Evolutionary conservation across 176 grass and related monocot genomes (phyloP), one percentile per base, ranked within the genome.

Genomic region (Urochloa ruziziensis): DNA sequence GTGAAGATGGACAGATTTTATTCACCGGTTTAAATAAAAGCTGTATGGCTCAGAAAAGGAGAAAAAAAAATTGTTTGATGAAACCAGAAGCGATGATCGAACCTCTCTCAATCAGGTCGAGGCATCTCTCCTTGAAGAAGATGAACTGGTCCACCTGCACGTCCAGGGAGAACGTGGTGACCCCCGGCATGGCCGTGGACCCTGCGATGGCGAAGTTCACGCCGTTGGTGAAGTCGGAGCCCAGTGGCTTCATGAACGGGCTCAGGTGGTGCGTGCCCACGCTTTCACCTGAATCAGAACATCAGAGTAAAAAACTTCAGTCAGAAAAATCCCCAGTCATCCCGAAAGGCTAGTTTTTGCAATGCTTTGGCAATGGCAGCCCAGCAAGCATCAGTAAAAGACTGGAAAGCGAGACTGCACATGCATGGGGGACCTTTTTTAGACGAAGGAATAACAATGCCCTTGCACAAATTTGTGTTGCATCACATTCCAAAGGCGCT

Each of bases 161-260:
- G 42, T 79, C 79, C 7, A 94, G 67, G 0, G 93, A 86, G 53
- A 92, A 94, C 2, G 85, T 4, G 1, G 86, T 60, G 4, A 68
- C 63, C 0, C 84, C 67, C 0, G 90, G 79, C 28, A 47, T 89
- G 28, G 93, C 88, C 0, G 78, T 83, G 4, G 93, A 90, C 1
- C 93, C 93, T 0, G 81, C 73, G 23, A 95, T 81, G 59, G 93
- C 93, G 29, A 92, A 90, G 75, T 95, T 95, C 15, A 86, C 90
- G 0, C 93, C 93, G 35, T 92, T 90, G 51, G 75, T 73, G 85
- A 69, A 95, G 42, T 95, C 65, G 0, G 93, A 62, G 17, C 90
- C 93, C 64, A 95, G 56, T 24, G 93, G 74, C 71, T 83, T 89
- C 93, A 95, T 80, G 90, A 86, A 92, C 11, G 93, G 93, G 82